phyloP scores from a whole-genome alignment of 164 flowering plant genomes.

The Buxus sempervirens region DNA sequence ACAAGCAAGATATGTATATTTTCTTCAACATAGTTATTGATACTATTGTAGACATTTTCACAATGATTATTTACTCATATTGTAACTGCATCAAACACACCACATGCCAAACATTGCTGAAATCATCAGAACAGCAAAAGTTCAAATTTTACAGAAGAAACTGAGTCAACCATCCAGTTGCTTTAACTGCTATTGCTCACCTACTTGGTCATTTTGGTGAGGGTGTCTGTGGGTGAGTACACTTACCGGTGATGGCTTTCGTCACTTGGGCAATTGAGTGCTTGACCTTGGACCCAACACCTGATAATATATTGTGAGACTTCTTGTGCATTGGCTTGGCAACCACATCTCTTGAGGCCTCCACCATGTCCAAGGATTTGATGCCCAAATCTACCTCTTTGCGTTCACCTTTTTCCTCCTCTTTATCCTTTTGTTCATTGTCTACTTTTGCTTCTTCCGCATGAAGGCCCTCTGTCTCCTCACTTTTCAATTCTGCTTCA shows the following conservation, averaged over 20 bases:
- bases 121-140: not conserved
- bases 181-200: not conserved
- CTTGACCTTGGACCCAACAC: slow-evolving; percentile 87
- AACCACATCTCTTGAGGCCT: slow-evolving; percentile 50
- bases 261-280: slow-evolving; percentile 86
- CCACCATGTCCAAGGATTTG: slow-evolving; percentile 56
- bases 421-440: slow-evolving; percentile 30
- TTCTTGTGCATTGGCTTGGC: slow-evolving; percentile 56
- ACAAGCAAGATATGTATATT: not conserved
- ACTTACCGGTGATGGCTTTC: slow-evolving; percentile 78
- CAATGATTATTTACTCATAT: not conserved
- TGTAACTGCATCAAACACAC: not conserved
- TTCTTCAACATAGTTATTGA: not conserved
- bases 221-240: slow-evolving; percentile 47
- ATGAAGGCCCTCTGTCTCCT: slow-evolving; percentile 23
- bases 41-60: not conserved
- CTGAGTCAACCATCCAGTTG: not conserved
- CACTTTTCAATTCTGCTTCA: slow-evolving; percentile 20
- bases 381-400: slow-evolving; percentile 32
- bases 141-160: not conserved
- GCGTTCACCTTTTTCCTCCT: slow-evolving; percentile 38
- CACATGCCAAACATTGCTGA: not conserved
- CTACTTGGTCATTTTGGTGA: slow-evolving; percentile 37
- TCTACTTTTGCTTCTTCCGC: slow-evolving; percentile 32
- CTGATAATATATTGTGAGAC: slow-evolving; percentile 64